Conservation (phyloP, 805 yeast species). For the Cyberlindnera amylophila region DNA sequence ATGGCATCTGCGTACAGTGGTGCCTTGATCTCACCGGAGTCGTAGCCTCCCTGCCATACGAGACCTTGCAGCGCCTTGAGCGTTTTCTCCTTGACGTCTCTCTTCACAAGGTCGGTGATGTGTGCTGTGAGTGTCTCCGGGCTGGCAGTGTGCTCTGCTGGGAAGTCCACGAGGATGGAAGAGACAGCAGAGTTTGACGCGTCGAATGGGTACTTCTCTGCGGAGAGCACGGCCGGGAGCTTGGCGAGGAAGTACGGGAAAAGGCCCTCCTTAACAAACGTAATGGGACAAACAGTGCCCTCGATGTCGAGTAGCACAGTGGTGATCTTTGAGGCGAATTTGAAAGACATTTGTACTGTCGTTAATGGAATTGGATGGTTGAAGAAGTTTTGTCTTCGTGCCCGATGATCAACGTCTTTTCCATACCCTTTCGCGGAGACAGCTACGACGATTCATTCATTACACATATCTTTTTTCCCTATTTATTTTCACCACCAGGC, state of each 20-base stretch:
- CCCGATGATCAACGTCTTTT: too few species aligned
- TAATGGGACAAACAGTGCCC: conserved; percentile 90
- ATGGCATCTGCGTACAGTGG: conserved; percentile 77
- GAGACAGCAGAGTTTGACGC: conserved; percentile 25
- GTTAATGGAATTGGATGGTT: too few species aligned
- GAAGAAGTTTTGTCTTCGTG: too few species aligned
- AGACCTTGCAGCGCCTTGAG: conserved; percentile 79
- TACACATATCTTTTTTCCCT: too few species aligned
- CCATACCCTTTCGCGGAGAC: too few species aligned
- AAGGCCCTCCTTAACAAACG: conserved; percentile 76
- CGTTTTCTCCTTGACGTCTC: conserved; percentile 73
- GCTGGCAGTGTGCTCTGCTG: conserved; percentile 21
- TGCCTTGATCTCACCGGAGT: conserved; percentile 68
- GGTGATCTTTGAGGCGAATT: conserved; percentile 9
- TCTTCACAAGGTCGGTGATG: conserved; percentile 52
- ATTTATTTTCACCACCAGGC: conserved; percentile 1
- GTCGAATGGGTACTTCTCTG: conserved; percentile 26
- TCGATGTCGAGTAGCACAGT: conserved; percentile 70
- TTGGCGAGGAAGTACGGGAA: conserved; percentile 68
- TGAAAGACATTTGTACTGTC: not conserved
- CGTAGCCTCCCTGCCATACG: conserved; percentile 80
- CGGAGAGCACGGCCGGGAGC: conserved; percentile 39
- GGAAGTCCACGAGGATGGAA: conserved; percentile 20
- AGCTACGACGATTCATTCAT: too few species aligned
- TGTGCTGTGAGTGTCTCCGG: conserved; percentile 38